phyloP scores from a whole-genome alignment of 192 early-diverging fungal genomes.

The Funneliformis geosporum region DNA sequence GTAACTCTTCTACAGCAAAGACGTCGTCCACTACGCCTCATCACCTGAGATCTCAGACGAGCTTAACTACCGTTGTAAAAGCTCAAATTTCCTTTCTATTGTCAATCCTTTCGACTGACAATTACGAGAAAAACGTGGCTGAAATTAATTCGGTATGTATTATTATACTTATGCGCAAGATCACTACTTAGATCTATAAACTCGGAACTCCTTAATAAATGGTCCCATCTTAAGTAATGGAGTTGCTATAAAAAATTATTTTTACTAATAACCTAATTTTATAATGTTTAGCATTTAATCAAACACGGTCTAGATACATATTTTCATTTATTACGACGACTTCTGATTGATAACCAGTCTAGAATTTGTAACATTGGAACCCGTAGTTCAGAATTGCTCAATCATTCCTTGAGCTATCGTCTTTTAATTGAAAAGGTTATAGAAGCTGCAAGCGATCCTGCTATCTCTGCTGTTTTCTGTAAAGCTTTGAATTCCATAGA shows the following conservation, averaged over 20 bases:
- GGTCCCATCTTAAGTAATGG: neutral
- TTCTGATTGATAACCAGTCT: conserved; percentile 42
- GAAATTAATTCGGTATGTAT: conserved; percentile 54
- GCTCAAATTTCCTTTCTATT: conserved; percentile 58
- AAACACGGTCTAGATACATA: conserved; percentile 54
- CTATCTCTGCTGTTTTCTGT: conserved; percentile 40
- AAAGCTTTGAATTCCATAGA: conserved; percentile 50
- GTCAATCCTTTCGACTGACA: conserved; percentile 54
- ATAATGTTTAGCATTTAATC: conserved; percentile 45
- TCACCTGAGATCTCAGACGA: conserved; percentile 48
- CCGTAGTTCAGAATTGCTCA: conserved; percentile 31
- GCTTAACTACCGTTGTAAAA: conserved; percentile 57
- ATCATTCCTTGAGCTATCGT: conserved; percentile 41
- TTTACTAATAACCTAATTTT: neutral
- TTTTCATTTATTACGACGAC: conserved; percentile 50
- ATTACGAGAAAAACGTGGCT: conserved; percentile 49
- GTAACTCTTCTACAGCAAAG: conserved; percentile 46
- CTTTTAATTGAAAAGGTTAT: conserved; percentile 46
- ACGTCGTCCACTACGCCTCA: conserved; percentile 49
- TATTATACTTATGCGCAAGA: neutral
- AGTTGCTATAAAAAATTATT: neutral
- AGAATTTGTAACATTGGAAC: conserved; percentile 32
- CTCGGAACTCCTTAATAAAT: neutral
- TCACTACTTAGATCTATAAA: neutral
- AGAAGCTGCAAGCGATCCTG: conserved; percentile 40